Percentiles rank a stretch among this genome's conserved stretches.
phyloP scores from a whole-genome alignment of 2,329 filamentous ascomycete species.

The Boeremia lycopersici region DNA sequence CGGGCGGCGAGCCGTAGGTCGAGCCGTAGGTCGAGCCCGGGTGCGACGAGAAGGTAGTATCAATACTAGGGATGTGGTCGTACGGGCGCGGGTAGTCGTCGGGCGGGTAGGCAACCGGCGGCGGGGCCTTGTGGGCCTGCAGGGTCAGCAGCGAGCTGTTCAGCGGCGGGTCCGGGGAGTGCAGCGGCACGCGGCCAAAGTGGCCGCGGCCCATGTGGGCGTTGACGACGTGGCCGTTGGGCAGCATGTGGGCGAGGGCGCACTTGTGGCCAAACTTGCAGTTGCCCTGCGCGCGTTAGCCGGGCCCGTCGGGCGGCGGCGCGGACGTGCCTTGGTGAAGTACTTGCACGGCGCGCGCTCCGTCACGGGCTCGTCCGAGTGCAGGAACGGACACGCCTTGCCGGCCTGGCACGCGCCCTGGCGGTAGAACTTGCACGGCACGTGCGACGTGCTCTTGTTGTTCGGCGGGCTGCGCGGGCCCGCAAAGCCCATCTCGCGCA shows the following conservation, averaged over 20 bases:
- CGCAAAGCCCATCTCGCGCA: slow-evolving; percentile 48
- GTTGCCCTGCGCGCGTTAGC: slow-evolving; percentile 70
- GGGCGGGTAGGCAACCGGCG: slow-evolving; percentile 48
- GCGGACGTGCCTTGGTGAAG: slow-evolving; percentile 81
- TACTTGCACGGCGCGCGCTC: slow-evolving; percentile 96
- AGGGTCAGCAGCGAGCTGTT: slow-evolving; percentile 73
- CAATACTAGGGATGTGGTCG: slow-evolving; percentile 61
- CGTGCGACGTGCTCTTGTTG: slow-evolving; percentile 77
- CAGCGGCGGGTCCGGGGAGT: slow-evolving; percentile 72
- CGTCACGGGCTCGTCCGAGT: slow-evolving; percentile 82
- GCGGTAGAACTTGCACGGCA: slow-evolving; percentile 99
- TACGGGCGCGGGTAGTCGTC: slow-evolving; percentile 50
- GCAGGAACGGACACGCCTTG: slow-evolving; percentile 93
- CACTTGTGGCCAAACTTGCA: slow-evolving; percentile 99
- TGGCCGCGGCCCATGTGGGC: slow-evolving; percentile 60
- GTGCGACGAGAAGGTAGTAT: slow-evolving; percentile 64
- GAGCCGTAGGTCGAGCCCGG: slow-evolving; percentile 76
- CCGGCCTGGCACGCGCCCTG: slow-evolving; percentile 96
- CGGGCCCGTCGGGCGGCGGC: neutral
- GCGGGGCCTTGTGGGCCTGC: slow-evolving; percentile 54
- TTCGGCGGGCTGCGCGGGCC: slow-evolving; percentile 55
- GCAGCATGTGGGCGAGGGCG: slow-evolving; percentile 92
- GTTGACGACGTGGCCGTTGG: slow-evolving; percentile 91
- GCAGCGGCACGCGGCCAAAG: slow-evolving; percentile 71
- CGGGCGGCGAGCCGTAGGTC: slow-evolving; percentile 80